Evolutionary conservation across 345 rosid genomes (phyloP), one percentile per base, ranked within the genome.

Genomic region (Excoecaria agallocha): DNA sequence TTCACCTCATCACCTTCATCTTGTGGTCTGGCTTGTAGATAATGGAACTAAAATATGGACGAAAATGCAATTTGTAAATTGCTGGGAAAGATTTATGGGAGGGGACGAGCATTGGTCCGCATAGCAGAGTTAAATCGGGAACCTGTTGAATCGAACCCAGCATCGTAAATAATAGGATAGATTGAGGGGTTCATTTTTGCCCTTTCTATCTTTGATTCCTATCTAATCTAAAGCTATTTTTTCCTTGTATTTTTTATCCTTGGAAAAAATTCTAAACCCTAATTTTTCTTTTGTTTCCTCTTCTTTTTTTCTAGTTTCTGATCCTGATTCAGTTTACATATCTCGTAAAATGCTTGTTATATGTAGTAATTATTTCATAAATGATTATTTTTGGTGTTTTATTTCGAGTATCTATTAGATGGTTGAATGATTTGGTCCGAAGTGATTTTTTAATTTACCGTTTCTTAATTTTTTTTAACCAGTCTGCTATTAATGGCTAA

Each of bases 351-450:
- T 13, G 74, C 16, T 35, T 55, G 16, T 38, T 54, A 64, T 55
- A 68, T 24, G 6, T 8, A 49, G 54, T 61, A 41, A 38, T 70
- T 70, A 49, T 70, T 74, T 49, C 70, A 60, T n/a, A 65, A 77
- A 79, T 25, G 48, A 58, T 35, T 60, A 38, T 67, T 63, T 77
- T 55, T 48, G 66, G 76, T 71, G 57, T 76, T 38, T 68, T 75
- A 41, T 17, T 58, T 30, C 55, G 56, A 48, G 37, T 62, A 55
- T 43, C n/a, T 78, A 20, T 25, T 56, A 74, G 83, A 67, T 60
- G 45, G 80, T 78, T 77, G 45, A 38, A 80, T 82, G 89, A 86
- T 87, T 86, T 84, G 77, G 81, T 71, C 72, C 67, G 51, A 77
- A 79, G 72, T n/a, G n/a, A 45, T 3, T 66, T 74, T 72, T 43